Conservation (phyloP, 2,329 filamentous ascomycete genomes). For the Botryosphaeria dothidea region DNA sequence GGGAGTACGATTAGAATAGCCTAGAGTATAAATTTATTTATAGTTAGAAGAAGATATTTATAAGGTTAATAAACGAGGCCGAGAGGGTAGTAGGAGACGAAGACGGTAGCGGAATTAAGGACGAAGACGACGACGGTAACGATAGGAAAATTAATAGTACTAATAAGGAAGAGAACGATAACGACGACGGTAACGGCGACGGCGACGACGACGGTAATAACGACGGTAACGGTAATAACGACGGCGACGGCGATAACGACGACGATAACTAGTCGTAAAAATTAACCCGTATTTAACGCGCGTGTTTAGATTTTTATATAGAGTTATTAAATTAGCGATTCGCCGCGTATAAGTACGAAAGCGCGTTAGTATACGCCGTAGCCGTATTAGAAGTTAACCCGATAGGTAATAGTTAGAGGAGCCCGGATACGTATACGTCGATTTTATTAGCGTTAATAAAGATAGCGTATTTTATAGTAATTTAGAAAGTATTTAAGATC, state of each 20-base stretch:
- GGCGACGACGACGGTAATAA: too few relatives aligned
- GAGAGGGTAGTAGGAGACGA: not conserved
- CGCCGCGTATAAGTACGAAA: conserved; percentile 23
- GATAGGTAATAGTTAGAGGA: conserved; percentile 21
- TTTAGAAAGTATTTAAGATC: conserved; percentile 25
- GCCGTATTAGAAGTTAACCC: conserved; percentile 25
- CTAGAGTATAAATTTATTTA: conserved; percentile 23
- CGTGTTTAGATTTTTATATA: conserved; percentile 21
- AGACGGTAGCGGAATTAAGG: too few relatives aligned
- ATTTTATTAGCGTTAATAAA: too few relatives aligned
- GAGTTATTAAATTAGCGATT: conserved; percentile 10
- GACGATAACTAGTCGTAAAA: conserved; percentile 17
- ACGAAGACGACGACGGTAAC: too few relatives aligned
- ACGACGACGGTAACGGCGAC: conserved; percentile 1
- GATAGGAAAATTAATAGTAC: too few relatives aligned
- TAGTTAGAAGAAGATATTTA: conserved; percentile 22
- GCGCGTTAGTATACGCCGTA: conserved; percentile 24
- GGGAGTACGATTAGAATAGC: conserved; percentile 21
- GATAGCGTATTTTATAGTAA: conserved; percentile 24
- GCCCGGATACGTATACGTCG: conserved; percentile 24
- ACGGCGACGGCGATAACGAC: too few relatives aligned
- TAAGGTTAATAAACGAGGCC: conserved; percentile 11
- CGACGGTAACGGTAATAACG: too few relatives aligned
- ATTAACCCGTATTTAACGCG: conserved; percentile 19
- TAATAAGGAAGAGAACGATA: not conserved